Percentiles rank a stretch among this genome's conserved stretches.
phyloP scores from a whole-genome alignment of 371 early-diverging fungal genomes.

The Coemansia sp. region DNA sequence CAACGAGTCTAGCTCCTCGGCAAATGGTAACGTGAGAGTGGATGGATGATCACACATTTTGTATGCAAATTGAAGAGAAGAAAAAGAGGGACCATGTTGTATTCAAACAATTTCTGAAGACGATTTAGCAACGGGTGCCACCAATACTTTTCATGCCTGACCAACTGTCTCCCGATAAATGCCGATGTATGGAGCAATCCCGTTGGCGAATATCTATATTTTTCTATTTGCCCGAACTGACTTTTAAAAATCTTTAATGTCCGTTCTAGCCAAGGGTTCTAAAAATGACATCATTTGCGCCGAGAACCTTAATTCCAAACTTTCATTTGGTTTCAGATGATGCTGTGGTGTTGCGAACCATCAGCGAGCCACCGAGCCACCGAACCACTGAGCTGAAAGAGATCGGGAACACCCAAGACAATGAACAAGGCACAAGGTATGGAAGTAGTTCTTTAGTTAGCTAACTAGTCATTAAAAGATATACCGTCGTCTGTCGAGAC shows the following conservation, averaged over 20 bases:
- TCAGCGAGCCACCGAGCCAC: too few relatives aligned
- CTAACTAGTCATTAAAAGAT: too few relatives aligned
- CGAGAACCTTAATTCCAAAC: background rate
- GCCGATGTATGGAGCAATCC: background rate
- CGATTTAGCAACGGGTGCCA: background rate
- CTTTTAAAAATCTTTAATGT: background rate
- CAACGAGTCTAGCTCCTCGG: background rate
- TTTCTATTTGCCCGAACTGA: background rate
- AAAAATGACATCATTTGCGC: background rate
- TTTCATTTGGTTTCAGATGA: background rate
- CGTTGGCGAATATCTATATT: background rate
- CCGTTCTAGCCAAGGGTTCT: background rate
- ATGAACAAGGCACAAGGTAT: too few relatives aligned
- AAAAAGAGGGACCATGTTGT: conserved; percentile 3
- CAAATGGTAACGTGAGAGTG: background rate
- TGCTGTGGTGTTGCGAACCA: too few relatives aligned
- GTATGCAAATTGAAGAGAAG: background rate
- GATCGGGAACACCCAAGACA: too few relatives aligned
- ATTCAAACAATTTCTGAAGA: background rate
- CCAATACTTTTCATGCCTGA: background rate
- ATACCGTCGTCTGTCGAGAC: too few relatives aligned
- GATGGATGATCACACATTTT: background rate
- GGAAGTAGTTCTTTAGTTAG: too few relatives aligned
- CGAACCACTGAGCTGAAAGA: too few relatives aligned
- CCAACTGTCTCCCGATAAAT: background rate